A percentile compares a stretch with the other conserved stretches of the same genome.
Conservation (phyloP, 305 asterid genomes). For the Rubia tinctorum region DNA sequence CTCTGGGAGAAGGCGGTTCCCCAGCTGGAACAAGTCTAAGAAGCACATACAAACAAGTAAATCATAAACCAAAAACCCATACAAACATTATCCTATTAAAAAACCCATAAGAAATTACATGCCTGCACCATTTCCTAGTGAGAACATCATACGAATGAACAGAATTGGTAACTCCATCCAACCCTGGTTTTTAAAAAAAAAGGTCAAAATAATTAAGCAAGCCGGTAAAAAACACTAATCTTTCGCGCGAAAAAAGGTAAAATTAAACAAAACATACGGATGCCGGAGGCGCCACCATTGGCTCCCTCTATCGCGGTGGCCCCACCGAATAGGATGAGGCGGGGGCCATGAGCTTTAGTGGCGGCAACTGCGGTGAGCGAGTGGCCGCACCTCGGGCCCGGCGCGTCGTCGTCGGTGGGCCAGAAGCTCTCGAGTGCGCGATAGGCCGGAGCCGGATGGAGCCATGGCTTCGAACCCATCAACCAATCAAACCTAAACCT, state of each 20-base stretch:
- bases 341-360: slow-evolving; percentile 91
- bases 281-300: slow-evolving; percentile 79
- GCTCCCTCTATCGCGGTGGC: slow-evolving; percentile 98
- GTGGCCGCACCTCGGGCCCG: slow-evolving; percentile 96
- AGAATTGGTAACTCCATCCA: slow-evolving; percentile 90
- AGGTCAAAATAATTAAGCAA: not conserved
- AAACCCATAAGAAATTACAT: slow-evolving; percentile 1
- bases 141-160: slow-evolving; percentile 87
- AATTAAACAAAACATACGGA: slow-evolving; percentile 39
- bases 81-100: slow-evolving; percentile 7
- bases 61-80: slow-evolving; percentile 5
- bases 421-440: slow-evolving; percentile 66
- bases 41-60: not conserved
- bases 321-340: slow-evolving; percentile 93
- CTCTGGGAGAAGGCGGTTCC: slow-evolving; percentile 98
- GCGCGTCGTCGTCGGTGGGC: slow-evolving; percentile 96
- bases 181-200: slow-evolving; percentile 58
- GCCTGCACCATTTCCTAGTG: slow-evolving; percentile 96
- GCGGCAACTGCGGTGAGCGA: slow-evolving; percentile 95
- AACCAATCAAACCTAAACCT: not conserved
- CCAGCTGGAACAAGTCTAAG: slow-evolving; percentile 90
- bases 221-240: not conserved
- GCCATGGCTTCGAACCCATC: slow-evolving; percentile 99
- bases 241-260: not conserved
- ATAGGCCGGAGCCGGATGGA: slow-evolving; percentile 90